Evolutionary conservation across 2,329 filamentous ascomycete genomes (phyloP).

Genomic region (Aspergillus vadensis): DNA sequence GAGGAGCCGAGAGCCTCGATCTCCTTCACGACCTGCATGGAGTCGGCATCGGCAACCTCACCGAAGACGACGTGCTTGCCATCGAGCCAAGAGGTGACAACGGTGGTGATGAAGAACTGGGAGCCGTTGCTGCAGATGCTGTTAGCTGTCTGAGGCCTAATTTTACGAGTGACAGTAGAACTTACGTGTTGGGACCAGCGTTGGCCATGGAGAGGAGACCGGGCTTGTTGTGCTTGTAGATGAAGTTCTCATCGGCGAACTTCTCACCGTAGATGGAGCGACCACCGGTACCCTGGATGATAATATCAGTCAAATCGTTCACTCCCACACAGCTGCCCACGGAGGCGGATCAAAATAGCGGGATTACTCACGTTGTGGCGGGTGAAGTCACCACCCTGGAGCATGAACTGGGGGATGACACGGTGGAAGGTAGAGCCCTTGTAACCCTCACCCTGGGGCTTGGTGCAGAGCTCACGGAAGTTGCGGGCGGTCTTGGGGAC

Average conservation of each 20-base stretch:
- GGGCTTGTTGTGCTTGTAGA: constrained; percentile 69
- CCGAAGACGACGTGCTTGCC: constrained; percentile 72
- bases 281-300: constrained; percentile 75
- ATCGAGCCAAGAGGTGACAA: constrained; percentile 67
- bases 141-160: constrained; percentile 2
- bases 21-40: constrained; percentile 58
- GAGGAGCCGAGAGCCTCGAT: constrained; percentile 62
- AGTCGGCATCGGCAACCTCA: constrained; percentile 59
- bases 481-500: constrained; percentile 87
- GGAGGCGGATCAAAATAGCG: background rate
- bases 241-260: constrained; percentile 93
- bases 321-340: background rate
- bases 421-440: constrained; percentile 84
- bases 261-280: constrained; percentile 95
- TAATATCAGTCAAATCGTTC: constrained; percentile 16
- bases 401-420: constrained; percentile 91
- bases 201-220: constrained; percentile 94
- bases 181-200: constrained; percentile 86
- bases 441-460: constrained; percentile 82
- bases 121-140: constrained; percentile 60
- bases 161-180: constrained; percentile 12
- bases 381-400: constrained; percentile 95
- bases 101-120: constrained; percentile 73
- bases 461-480: constrained; percentile 78
- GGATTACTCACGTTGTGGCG: constrained; percentile 73